These are phyloP conservation scores for Neoconidiobolus thromboides DNA, from an alignment of 371 early-diverging fungal genomes.

Conservation along the genomic window DNA sequence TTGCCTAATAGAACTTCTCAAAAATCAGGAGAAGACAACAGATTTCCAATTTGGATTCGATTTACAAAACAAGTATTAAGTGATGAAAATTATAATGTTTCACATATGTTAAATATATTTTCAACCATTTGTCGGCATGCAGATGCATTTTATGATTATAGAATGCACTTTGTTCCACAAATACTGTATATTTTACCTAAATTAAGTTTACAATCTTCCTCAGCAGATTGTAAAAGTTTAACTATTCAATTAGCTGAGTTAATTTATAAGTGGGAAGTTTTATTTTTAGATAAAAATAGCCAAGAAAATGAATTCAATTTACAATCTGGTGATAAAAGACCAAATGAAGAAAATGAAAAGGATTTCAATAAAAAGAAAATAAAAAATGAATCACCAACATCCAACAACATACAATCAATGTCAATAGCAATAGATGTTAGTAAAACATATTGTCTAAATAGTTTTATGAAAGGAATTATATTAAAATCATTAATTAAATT, in stretches of 20 bases:
- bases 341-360: not conserved
- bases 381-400: no score
- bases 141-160: constrained; percentile 67
- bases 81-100: constrained; percentile 74
- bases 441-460: no score
- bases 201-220: constrained; percentile 36
- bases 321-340: not conserved
- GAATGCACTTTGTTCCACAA: constrained; percentile 75
- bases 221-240: not conserved
- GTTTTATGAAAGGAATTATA: constrained; percentile 34
- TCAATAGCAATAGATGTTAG: no score
- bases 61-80: constrained; percentile 71
- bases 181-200: constrained; percentile 68
- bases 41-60: constrained; percentile 73
- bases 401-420: no score
- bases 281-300: not conserved
- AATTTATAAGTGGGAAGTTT: constrained; percentile 1
- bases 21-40: constrained; percentile 15
- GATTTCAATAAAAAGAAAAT: no score
- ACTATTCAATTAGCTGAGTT: not conserved
- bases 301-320: not conserved
- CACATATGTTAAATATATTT: constrained; percentile 75
- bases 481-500: constrained; percentile 55
- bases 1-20: constrained; percentile 52
- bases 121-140: constrained; percentile 78